These are phyloP conservation scores for Ganoderma boninense DNA, from an alignment of 1,284 basidiomycete species.

Conservation along the genomic window DNA sequence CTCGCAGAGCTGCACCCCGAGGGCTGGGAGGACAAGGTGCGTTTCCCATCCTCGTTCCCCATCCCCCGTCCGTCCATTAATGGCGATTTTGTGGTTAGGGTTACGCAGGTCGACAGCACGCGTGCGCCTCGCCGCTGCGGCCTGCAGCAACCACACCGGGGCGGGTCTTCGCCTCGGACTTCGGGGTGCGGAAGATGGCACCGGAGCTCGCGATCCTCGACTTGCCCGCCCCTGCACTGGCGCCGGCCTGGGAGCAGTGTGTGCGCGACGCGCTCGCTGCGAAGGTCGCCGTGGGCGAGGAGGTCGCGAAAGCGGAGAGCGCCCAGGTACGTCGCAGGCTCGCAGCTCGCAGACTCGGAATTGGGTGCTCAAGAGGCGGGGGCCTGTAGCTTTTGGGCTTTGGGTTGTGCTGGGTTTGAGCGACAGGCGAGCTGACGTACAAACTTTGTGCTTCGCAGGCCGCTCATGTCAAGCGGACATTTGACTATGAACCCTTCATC, in stretches of 20 bases:
- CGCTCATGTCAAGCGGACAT: constrained; percentile 63
- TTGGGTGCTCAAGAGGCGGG: background rate
- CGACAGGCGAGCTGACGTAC: background rate
- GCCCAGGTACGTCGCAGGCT: constrained; percentile 49
- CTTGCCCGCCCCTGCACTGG: constrained; percentile 48
- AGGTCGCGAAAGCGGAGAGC: constrained; percentile 51
- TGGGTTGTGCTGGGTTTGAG: constrained; percentile 1
- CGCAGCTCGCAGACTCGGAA: no score
- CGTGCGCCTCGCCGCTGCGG: constrained; percentile 45
- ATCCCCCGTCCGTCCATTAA: background rate
- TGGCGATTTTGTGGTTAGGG: background rate
- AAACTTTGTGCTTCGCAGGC: constrained; percentile 45
- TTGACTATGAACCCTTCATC: constrained; percentile 70
- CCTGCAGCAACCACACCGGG: constrained; percentile 31
- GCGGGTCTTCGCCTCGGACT: constrained; percentile 50
- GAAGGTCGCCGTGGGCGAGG: constrained; percentile 59
- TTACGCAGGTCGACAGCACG: constrained; percentile 48
- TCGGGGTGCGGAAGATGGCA: constrained; percentile 54
- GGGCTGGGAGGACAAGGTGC: constrained; percentile 52
- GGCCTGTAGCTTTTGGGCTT: constrained; percentile 1
- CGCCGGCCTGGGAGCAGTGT: constrained; percentile 55
- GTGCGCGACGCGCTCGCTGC: constrained; percentile 50
- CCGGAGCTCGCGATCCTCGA: constrained; percentile 54
- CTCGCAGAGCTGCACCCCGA: constrained; percentile 44
- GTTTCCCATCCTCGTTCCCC: constrained; percentile 1